Base-by-base conservation (phyloP, 1,284 basidiomycete species). In the Cystobasidium pallidum region DNA sequence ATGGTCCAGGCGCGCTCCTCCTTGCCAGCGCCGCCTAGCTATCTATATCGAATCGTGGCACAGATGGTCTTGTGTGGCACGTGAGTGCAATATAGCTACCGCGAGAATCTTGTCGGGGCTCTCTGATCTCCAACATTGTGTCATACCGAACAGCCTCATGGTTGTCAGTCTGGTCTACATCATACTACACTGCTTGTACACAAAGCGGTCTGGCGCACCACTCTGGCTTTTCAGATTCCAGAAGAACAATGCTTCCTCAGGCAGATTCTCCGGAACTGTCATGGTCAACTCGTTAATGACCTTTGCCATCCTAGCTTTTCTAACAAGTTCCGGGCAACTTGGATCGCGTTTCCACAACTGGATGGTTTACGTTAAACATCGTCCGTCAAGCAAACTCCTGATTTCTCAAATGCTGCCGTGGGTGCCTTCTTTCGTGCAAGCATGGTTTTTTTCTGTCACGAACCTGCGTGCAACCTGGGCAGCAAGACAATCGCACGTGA, bases 381-480 rank as follows among this genome's bases (percentile, higher is more conserved):
- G 49, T 3, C 21, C 13, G 21, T 19, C 39, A 4, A n/a, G n/a
- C 26, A 26, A 26, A 0, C 39, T 24, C 36, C 3, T 51, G 8
- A 36, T 39, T 26, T 49, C 64, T 15, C 24, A 32, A 8, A 55
- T 66, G 3, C n/a, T 32, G 11, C 64, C 64, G 0, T 66, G 51
- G 64, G 30, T 66, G 13, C 32, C 39, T 1, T 28, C 55, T 6
- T 39, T 54, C 21, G 32, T 54, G 11, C 64, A 66, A 55, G 64
- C 64, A 19, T 66, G 64, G 64, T 52, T 55, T 39, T 66, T 66
- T 24, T 52, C 64, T 21, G 15, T 39, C 21, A 55, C 30, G 13
- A 66, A 66, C n/a, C 64, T 66, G 36, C 47, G 55, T n/a, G 64
- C 64, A 0, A 66, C 64, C 13, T 19, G 54, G 10, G 52, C 30